These are phyloP conservation scores for Fonsecaea pugnacius DNA, from an alignment of 2,329 filamentous ascomycete species.

Conservation along the genomic window DNA sequence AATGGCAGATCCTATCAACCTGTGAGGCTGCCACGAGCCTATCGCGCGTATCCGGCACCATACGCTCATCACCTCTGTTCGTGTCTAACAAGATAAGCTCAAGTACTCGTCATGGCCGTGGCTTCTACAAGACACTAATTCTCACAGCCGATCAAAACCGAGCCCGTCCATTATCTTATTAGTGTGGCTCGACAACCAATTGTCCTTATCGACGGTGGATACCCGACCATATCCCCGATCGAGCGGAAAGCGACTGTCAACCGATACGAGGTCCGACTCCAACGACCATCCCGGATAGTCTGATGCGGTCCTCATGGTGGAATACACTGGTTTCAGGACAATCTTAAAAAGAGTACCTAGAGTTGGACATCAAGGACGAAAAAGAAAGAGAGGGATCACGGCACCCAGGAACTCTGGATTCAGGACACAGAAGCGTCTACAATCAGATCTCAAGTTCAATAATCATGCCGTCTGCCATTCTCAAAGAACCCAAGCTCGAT, in stretches of 20 bases:
- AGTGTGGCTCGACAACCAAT: neutral
- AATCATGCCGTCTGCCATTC: slow-evolving; percentile 13
- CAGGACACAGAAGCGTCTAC: neutral
- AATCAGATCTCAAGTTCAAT: neutral
- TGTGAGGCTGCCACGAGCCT: neutral
- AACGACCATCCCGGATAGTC: neutral
- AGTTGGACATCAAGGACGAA: neutral
- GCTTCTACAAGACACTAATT: neutral
- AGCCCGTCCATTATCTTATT: neutral
- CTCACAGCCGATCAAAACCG: neutral
- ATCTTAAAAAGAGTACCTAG: neutral
- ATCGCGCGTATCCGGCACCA: neutral
- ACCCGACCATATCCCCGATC: neutral
- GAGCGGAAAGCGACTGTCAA: neutral
- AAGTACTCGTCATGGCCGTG: too few relatives aligned
- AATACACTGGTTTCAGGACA: neutral
- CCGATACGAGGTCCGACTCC: neutral
- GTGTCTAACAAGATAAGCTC: neutral
- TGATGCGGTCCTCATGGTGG: neutral
- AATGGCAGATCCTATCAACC: neutral
- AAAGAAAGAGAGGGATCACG: neutral
- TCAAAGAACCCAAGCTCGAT: slow-evolving; percentile 30
- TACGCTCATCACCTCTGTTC: neutral
- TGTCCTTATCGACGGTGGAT: slow-evolving; percentile 1
- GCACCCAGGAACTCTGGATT: neutral